These are phyloP conservation scores for Phytophthora pinifolia DNA, from an alignment of 352 stramenopile species.

Conservation along the genomic window DNA sequence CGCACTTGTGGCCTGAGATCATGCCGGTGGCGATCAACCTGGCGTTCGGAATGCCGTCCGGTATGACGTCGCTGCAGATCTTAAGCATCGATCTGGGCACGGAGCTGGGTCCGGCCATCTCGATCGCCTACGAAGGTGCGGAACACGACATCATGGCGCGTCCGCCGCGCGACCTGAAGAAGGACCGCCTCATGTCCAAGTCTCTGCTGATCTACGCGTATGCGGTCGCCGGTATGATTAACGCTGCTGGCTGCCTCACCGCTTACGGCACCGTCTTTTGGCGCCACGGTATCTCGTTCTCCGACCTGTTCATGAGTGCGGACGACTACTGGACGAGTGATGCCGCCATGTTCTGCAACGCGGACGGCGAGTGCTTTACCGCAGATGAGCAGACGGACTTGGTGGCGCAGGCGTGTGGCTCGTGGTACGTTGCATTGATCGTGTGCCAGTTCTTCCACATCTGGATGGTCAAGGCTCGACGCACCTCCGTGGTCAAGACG, in stretches of 20 bases:
- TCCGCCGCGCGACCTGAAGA: conserved; percentile 60
- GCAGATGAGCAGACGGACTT: conserved; percentile 47
- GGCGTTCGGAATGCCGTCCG: conserved; percentile 77
- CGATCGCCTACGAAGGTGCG: conserved; percentile 82
- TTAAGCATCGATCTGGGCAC: conserved; percentile 88
- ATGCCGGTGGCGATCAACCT: conserved; percentile 64
- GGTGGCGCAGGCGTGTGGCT: conserved; percentile 57
- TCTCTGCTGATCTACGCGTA: conserved; percentile 87
- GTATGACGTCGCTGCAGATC: conserved; percentile 89
- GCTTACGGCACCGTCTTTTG: conserved; percentile 40
- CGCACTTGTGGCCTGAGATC: conserved; percentile 86
- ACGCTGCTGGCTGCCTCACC: conserved; percentile 49
- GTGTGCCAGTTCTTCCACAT: conserved; percentile 85
- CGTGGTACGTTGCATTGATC: conserved; percentile 73
- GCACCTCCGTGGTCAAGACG: conserved; percentile 64
- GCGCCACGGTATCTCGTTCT: conserved; percentile 38
- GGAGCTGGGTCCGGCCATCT: conserved; percentile 89
- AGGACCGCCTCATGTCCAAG: conserved; percentile 76
- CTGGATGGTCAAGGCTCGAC: conserved; percentile 85
- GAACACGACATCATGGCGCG: conserved; percentile 84
- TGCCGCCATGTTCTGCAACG: conserved; percentile 27
- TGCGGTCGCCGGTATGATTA: conserved; percentile 79
- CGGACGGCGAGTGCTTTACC: conserved; percentile 33
- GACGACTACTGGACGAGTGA: conserved; percentile 34
- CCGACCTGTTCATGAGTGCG: conserved; percentile 38